Evolutionary conservation across 169 alveolate genomes (phyloP).

Genomic region (Neospora caninum): DNA sequence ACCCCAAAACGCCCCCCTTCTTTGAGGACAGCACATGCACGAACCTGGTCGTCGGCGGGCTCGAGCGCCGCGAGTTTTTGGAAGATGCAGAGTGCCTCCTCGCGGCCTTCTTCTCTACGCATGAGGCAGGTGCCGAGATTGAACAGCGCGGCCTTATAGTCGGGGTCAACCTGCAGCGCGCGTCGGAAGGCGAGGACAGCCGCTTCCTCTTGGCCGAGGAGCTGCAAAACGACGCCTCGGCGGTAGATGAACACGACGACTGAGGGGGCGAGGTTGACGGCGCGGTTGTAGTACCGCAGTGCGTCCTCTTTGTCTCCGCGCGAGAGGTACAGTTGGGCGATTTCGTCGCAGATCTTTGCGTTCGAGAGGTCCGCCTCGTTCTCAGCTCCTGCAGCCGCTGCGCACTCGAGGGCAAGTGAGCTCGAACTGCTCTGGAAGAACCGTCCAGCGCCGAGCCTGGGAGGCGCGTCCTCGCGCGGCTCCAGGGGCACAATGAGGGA

Average conservation of each 20-base stretch:
- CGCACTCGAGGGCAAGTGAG: conserved; percentile 3
- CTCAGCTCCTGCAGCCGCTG: neutral
- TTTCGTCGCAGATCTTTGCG: conserved; percentile 61
- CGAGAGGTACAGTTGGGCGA: conserved; percentile 61
- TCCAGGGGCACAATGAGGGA: neutral
- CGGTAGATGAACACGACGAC: conserved; percentile 49
- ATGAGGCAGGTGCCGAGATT: conserved; percentile 66
- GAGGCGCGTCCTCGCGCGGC: conserved; percentile 11
- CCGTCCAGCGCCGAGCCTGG: neutral
- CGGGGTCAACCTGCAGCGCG: conserved; percentile 49
- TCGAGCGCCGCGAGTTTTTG: conserved; percentile 58
- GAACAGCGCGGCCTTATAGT: conserved; percentile 64
- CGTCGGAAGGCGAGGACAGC: conserved; percentile 60
- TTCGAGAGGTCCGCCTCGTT: neutral
- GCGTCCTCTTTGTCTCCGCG: conserved; percentile 61
- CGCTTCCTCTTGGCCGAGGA: conserved; percentile 58
- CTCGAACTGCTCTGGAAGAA: conserved; percentile 16
- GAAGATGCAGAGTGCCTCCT: conserved; percentile 56
- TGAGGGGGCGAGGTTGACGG: conserved; percentile 54
- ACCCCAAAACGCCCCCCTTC: too few species aligned
- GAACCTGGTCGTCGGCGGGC: conserved; percentile 56
- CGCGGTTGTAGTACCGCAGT: conserved; percentile 54
- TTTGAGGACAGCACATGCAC: neutral
- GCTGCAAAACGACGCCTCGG: conserved; percentile 68
- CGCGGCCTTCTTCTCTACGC: conserved; percentile 36